Evolutionary conservation across 2,329 filamentous ascomycete species (phyloP), one percentile per base, ranked within the genome.

Genomic region (Incumbomyces delicatus): DNA sequence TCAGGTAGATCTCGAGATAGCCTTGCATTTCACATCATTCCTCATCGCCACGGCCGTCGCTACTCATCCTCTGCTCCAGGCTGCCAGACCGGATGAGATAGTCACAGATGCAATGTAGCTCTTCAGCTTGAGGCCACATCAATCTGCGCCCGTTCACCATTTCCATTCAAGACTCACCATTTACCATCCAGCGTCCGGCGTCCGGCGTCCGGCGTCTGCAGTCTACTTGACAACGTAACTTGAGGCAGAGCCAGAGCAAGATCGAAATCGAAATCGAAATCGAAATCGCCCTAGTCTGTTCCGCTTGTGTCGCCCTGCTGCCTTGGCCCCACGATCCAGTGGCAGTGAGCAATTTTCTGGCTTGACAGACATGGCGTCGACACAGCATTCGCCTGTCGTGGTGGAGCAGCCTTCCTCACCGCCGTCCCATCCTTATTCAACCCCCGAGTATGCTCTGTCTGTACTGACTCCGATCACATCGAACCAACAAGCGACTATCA

Each of bases 381-480:
- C 50, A 17, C 53, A 55, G 36, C 51, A 50, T 36, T 48, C 50
- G 20, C 51, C 54, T 8, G 50, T 57, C 18, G 44, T 57, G 10
- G 45, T 55, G 32, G 52, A 55, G 43, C 45, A 50, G 22, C 39
- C 49, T 31, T 49, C 54, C 41, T 46, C 52, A 44, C 52, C 53
- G 38, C 51, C 34, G 14, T 14, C 42, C 18, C 42, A 45, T 38
- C 17, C 33, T 10, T 45, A 20, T 32, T 16, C 42, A 13, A 45
- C 33, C 29, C 42, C 42, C 17, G 42, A 45, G 10, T 38, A 27
- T 29, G 42, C 42, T 31, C 6, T 45, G 12, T 38, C 42, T 12
- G 38, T 45, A 35, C 33, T 45, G 17, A 31, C 42, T 31, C 42
- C 42, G 16, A 16, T 22, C 11, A 38, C 18, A 14, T 10, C 34